phyloP scores from a whole-genome alignment of 2,329 filamentous ascomycete species.

The Fusarium liriodendri region DNA sequence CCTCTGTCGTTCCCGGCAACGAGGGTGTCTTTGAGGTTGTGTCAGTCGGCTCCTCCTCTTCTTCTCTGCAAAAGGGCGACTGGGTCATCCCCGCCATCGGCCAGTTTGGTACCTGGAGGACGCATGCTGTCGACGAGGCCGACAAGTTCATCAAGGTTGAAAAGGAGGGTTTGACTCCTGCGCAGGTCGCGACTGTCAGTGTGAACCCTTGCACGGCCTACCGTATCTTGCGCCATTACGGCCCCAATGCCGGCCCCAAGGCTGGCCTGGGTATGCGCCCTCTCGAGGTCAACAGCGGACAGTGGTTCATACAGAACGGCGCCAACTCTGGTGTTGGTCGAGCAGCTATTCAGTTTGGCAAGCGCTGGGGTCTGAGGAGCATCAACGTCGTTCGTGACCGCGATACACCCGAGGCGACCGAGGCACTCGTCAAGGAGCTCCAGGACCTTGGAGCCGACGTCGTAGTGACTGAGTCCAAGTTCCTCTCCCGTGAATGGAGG shows the following conservation, averaged over 20 bases:
- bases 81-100: constrained; percentile 92
- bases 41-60: constrained; percentile 69
- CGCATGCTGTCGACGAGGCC: constrained; percentile 78
- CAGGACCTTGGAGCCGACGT: constrained; percentile 65
- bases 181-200: constrained; percentile 87
- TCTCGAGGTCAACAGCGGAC: constrained; percentile 64
- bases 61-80: constrained; percentile 76
- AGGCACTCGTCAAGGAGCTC: constrained; percentile 66
- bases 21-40: constrained; percentile 95
- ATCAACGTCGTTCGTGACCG: constrained; percentile 89
- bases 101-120: constrained; percentile 94
- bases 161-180: constrained; percentile 74
- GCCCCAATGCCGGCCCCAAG: constrained; percentile 57
- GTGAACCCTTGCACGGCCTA: constrained; percentile 97
- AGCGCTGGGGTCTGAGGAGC: constrained; percentile 87
- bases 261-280: constrained; percentile 58
- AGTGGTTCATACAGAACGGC: constrained; percentile 98
- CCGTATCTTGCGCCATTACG: constrained; percentile 89
- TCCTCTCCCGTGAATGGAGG: constrained; percentile 69
- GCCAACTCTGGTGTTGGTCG: constrained; percentile 94
- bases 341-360: constrained; percentile 88
- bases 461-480: constrained; percentile 67
- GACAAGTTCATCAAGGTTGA: constrained; percentile 75
- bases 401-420: constrained; percentile 71
- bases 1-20: constrained; percentile 85